Evolutionary conservation across 2,329 filamentous ascomycete species (phyloP).

Genomic region (Paraconiothyrium brasiliense): DNA sequence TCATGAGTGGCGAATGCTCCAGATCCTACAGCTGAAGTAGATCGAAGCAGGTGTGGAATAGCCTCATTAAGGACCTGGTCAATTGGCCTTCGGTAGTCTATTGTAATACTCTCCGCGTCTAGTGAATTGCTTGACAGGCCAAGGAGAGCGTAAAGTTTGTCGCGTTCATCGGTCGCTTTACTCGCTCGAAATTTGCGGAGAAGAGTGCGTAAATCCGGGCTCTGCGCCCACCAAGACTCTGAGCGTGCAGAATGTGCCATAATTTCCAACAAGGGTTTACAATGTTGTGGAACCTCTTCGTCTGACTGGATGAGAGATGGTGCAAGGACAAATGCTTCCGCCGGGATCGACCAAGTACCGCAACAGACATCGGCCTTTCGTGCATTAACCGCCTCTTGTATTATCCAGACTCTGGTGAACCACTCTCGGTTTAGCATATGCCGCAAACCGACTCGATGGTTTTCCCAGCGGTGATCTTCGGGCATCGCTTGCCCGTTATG

Average conservation of each 20-base stretch:
- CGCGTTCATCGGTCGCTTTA: slow-evolving; percentile 24
- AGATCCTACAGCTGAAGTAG: not conserved
- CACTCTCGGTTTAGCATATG: slow-evolving; percentile 17
- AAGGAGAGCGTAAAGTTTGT: slow-evolving; percentile 25
- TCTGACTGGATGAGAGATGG: not conserved
- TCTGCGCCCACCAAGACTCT: slow-evolving; percentile 8
- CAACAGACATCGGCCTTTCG: slow-evolving; percentile 8
- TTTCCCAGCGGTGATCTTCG: slow-evolving; percentile 14
- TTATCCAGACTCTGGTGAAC: slow-evolving; percentile 16
- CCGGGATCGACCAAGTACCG: slow-evolving; percentile 9
- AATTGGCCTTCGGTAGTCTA: slow-evolving; percentile 20
- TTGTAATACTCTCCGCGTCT: slow-evolving; percentile 15
- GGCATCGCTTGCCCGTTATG: slow-evolving; percentile 7
- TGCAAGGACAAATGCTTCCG: slow-evolving; percentile 7
- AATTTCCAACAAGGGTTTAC: slow-evolving; percentile 6
- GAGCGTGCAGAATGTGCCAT: slow-evolving; percentile 7
- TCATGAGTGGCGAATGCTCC: not conserved
- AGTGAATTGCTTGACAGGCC: slow-evolving; percentile 21
- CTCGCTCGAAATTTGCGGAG: slow-evolving; percentile 14
- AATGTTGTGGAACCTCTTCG: slow-evolving; percentile 10
- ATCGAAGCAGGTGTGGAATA: slow-evolving; percentile 13
- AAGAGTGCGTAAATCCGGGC: slow-evolving; percentile 9
- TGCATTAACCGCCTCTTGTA: slow-evolving; percentile 9
- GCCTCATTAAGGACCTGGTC: slow-evolving; percentile 13
- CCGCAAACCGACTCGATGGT: slow-evolving; percentile 13